Evolutionary conservation across 2,329 filamentous ascomycete genomes (phyloP).

Genomic region (Aspergillus sclerotialis): DNA sequence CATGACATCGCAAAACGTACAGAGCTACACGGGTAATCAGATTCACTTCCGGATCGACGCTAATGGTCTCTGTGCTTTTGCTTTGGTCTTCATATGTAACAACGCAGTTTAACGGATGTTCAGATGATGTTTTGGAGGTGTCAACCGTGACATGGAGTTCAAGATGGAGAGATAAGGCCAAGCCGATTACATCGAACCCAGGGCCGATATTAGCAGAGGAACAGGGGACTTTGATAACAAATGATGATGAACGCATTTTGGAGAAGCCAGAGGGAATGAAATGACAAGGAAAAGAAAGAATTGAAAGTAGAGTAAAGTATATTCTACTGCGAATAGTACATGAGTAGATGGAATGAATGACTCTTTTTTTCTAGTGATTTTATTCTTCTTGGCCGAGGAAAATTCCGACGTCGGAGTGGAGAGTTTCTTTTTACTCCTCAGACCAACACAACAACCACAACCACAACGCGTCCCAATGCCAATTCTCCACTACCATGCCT

Average conservation of each 20-base stretch:
- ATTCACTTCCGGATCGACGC: conserved; percentile 77
- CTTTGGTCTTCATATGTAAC: conserved; percentile 86
- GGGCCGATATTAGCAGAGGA: conserved; percentile 97
- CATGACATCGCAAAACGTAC: conserved; percentile 90
- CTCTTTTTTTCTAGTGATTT: neutral
- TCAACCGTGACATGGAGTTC: conserved; percentile 78
- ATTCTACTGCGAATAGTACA: too few relatives aligned
- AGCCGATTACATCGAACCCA: conserved; percentile 92
- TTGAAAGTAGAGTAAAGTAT: too few relatives aligned
- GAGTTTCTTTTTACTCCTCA: too few relatives aligned
- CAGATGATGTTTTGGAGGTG: conserved; percentile 38
- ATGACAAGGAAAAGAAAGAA: neutral
- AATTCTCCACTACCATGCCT: too few relatives aligned
- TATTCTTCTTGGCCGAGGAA: too few relatives aligned
- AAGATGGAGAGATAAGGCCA: conserved; percentile 89
- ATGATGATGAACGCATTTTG: conserved; percentile 34
- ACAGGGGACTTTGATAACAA: conserved; percentile 74
- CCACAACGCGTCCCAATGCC: too few relatives aligned
- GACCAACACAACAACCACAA: too few relatives aligned
- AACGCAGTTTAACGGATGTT: conserved; percentile 57
- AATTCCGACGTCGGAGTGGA: too few relatives aligned
- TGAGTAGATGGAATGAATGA: too few relatives aligned
- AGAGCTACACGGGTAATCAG: conserved; percentile 90
- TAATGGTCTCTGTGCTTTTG: conserved; percentile 64
- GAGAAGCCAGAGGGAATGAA: neutral